A percentile compares a stretch with the other conserved stretches of the same genome.
These are phyloP conservation scores for Aspergillus vadensis DNA, from an alignment of 2,329 filamentous ascomycete genomes.

Conservation along the genomic window DNA sequence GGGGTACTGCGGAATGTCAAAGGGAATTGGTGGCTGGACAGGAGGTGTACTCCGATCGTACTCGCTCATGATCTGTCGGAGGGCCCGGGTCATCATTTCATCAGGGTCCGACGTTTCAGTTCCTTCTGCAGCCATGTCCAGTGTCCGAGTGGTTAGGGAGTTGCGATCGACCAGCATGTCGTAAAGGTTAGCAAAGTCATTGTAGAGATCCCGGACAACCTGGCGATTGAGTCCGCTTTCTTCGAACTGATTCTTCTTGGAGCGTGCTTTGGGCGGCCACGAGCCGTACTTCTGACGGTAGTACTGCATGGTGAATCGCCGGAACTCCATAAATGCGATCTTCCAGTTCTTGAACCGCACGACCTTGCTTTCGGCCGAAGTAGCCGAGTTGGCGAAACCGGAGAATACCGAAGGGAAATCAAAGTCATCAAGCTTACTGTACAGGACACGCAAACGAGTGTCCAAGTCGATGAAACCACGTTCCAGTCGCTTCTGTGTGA, in stretches of 20 bases:
- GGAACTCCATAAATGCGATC: conserved; percentile 70
- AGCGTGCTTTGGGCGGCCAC: conserved; percentile 88
- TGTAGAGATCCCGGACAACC: conserved; percentile 79
- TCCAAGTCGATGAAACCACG: conserved; percentile 78
- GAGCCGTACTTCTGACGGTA: conserved; percentile 69
- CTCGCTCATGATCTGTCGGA: conserved; percentile 79
- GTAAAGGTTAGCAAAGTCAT: conserved; percentile 83
- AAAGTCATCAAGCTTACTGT: conserved; percentile 77
- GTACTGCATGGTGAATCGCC: conserved; percentile 70
- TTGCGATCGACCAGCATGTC: conserved; percentile 83
- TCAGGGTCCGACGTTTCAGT: conserved; percentile 50
- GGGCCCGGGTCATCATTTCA: conserved; percentile 66
- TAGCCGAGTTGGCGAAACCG: conserved; percentile 82
- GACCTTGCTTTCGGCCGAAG: conserved; percentile 71
- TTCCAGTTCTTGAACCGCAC: conserved; percentile 86
- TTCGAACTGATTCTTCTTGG: conserved; percentile 87
- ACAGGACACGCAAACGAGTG: conserved; percentile 69
- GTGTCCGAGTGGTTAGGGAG: conserved; percentile 74
- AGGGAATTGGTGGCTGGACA: conserved; percentile 87
- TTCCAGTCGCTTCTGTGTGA: conserved; percentile 78
- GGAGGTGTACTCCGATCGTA: conserved; percentile 88
- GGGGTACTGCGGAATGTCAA: conserved; percentile 80
- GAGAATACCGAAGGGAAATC: conserved; percentile 89
- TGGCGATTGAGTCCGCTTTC: conserved; percentile 84
- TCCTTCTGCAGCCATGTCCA: conserved; percentile 64